phyloP scores from a whole-genome alignment of 2,329 filamentous ascomycete species.

The Trichoderma brevicompactum region DNA sequence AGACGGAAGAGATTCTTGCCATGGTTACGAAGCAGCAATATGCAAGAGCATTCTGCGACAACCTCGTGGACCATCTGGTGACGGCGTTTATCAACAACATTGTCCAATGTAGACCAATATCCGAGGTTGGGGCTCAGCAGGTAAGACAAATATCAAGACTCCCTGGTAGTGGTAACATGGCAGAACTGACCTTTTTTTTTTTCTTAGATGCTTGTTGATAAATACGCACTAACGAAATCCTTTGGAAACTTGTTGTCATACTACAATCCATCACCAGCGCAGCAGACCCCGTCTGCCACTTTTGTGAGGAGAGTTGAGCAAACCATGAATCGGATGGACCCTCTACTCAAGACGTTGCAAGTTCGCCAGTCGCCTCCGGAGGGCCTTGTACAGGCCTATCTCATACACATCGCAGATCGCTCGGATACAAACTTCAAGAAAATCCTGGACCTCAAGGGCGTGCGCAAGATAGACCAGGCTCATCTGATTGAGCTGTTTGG shows the following conservation, averaged over 20 bases:
- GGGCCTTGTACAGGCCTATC: slow-evolving; percentile 92
- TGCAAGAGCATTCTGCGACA: slow-evolving; percentile 91
- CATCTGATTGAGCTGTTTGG: slow-evolving; percentile 84
- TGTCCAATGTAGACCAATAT: slow-evolving; percentile 86
- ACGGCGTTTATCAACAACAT: slow-evolving; percentile 81
- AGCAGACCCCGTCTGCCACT: slow-evolving; percentile 54
- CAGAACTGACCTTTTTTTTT: no score
- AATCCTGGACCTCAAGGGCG: slow-evolving; percentile 92
- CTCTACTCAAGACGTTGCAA: slow-evolving; percentile 93
- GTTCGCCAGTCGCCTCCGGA: slow-evolving; percentile 90
- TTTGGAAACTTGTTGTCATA: slow-evolving; percentile 72
- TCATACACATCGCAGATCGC: slow-evolving; percentile 93
- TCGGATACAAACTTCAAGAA: slow-evolving; percentile 96
- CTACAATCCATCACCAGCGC: slow-evolving; percentile 54
- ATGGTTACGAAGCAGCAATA: slow-evolving; percentile 90
- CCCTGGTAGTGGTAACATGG: no score
- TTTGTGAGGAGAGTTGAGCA: slow-evolving; percentile 87
- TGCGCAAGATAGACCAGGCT: slow-evolving; percentile 80
- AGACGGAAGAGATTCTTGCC: slow-evolving; percentile 73
- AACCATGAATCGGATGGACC: slow-evolving; percentile 84
- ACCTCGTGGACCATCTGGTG: slow-evolving; percentile 86
- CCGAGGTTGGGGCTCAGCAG: slow-evolving; percentile 92
- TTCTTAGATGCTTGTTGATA: slow-evolving; percentile 86
- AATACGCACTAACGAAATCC: slow-evolving; percentile 83
- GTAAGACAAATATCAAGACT: slow-evolving; percentile 46